Evolutionary conservation across 2,329 filamentous ascomycete species (phyloP).

Genomic region (Sporothrix luriei): DNA sequence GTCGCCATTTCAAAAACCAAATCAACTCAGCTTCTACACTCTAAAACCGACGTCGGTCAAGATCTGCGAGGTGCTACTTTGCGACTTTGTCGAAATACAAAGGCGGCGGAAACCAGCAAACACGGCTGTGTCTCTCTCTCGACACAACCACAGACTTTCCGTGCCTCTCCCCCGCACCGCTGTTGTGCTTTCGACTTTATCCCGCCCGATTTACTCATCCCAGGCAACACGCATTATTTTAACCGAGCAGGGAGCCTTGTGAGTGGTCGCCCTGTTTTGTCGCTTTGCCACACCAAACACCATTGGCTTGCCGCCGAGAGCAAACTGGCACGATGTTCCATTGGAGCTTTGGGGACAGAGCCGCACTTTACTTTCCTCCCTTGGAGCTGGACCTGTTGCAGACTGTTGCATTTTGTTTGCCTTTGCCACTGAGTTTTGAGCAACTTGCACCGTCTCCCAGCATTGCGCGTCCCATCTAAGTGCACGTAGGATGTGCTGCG

Average conservation of each 20-base stretch:
- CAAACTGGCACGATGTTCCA: background rate
- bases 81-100: background rate
- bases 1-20: background rate
- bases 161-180: background rate
- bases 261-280: constrained; percentile 34
- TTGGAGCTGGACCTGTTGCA: background rate
- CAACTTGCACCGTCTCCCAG: background rate
- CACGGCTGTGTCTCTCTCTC: no score
- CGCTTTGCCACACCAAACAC: background rate
- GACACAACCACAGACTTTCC: no score
- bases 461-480: background rate
- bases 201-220: background rate
- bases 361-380: background rate
- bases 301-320: constrained; percentile 5
- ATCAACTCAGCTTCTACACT: background rate
- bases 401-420: background rate
- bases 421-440: background rate
- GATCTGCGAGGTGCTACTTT: background rate
- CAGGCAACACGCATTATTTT: background rate
- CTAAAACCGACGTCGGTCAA: background rate
- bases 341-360: background rate
- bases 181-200: background rate
- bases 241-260: constrained; percentile 1
- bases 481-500: background rate
- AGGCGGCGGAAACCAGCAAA: background rate